Conservation (phyloP, 805 yeast genomes). For the Kregervanrija pseudodelftensis region DNA sequence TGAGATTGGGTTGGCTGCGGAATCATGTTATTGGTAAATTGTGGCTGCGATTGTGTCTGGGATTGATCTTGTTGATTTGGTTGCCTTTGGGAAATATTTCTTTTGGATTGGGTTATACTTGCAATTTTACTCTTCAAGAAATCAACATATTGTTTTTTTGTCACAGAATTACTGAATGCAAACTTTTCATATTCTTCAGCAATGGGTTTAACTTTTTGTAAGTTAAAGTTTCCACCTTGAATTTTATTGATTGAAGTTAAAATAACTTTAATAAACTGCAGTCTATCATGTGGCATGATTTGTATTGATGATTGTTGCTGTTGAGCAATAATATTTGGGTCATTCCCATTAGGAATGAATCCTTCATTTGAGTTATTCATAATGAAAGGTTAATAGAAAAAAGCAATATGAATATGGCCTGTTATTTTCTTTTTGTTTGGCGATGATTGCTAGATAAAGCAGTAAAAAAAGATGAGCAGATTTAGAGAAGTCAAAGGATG, state of each 20-base stretch:
- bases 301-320: slow-evolving; percentile 12
- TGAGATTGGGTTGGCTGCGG: slow-evolving; percentile 12
- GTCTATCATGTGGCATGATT: slow-evolving; percentile 25
- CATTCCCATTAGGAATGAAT: background rate
- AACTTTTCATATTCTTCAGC: slow-evolving; percentile 70
- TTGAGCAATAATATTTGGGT: background rate
- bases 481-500: too few relatives aligned
- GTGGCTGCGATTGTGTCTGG: slow-evolving; percentile 20
- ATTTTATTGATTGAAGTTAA: slow-evolving; percentile 27
- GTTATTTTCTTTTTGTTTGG: too few relatives aligned
- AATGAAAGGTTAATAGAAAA: too few relatives aligned
- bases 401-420: too few relatives aligned
- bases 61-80: slow-evolving; percentile 17
- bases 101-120: slow-evolving; percentile 31
- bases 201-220: slow-evolving; percentile 39
- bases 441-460: too few relatives aligned
- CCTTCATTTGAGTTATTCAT: too few relatives aligned
- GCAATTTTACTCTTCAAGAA: slow-evolving; percentile 34
- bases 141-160: slow-evolving; percentile 52
- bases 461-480: too few relatives aligned
- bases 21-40: slow-evolving; percentile 12
- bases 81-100: slow-evolving; percentile 17
- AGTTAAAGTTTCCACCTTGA: slow-evolving; percentile 25
- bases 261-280: slow-evolving; percentile 26
- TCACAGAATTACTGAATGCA: slow-evolving; percentile 50